Conservation (phyloP, 345 rosid genomes). For the Eucalyptus curtisii region DNA sequence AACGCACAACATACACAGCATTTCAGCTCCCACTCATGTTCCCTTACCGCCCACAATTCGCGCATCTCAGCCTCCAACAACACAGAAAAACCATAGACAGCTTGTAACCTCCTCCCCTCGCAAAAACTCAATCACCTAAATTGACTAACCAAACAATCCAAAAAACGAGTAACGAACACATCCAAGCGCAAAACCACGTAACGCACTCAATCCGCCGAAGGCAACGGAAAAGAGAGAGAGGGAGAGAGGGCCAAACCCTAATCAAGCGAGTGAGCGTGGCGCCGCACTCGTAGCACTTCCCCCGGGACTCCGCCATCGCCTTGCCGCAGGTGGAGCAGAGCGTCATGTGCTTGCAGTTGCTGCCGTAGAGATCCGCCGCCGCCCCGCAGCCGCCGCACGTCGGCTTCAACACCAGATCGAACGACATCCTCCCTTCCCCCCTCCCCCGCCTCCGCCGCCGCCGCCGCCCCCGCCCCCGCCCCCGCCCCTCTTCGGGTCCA, state of each 20-base stretch:
- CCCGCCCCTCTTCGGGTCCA: not conserved
- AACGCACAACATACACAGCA: not conserved
- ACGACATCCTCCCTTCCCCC: conserved; percentile 32
- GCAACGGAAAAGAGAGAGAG: not conserved
- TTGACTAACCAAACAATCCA: not conserved
- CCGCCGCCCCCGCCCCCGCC: too few species aligned
- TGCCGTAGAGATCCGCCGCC: conserved; percentile 63
- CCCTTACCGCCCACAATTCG: not conserved
- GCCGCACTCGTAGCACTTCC: conserved; percentile 83
- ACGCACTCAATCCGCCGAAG: not conserved
- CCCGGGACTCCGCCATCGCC: conserved; percentile 72
- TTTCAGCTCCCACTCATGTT: not conserved
- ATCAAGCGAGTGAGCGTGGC: conserved; percentile 60
- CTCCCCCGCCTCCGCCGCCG: not conserved
- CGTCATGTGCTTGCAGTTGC: conserved; percentile 94
- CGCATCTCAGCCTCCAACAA: not conserved
- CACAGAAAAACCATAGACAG: not conserved
- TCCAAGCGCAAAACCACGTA: not conserved
- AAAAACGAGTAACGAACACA: not conserved
- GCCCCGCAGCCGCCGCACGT: conserved; percentile 77
- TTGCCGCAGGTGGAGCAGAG: conserved; percentile 80
- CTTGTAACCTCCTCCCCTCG: not conserved
- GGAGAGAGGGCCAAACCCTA: conserved; percentile 27
- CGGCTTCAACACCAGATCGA: conserved; percentile 62
- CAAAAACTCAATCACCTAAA: not conserved